Conservation (phyloP, 305 asterid species). For the Lippia alba region DNA sequence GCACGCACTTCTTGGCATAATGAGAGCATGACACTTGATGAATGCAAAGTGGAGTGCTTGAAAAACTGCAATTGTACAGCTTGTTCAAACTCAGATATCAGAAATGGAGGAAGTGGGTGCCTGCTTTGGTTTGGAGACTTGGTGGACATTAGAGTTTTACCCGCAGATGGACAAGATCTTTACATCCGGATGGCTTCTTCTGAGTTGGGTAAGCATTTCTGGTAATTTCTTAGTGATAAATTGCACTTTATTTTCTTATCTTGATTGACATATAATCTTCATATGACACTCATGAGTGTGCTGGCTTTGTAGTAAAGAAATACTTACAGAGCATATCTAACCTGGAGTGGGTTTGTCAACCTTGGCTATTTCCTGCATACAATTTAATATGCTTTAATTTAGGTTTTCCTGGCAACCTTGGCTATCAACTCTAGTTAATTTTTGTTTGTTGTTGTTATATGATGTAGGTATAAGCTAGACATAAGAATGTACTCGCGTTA, state of each 20-base stretch:
- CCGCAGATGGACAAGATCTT: background rate
- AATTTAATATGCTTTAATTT: no score
- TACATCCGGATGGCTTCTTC: background rate
- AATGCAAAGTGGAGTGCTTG: conserved; percentile 31
- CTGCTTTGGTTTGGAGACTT: background rate
- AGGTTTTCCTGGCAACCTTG: no score
- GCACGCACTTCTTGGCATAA: background rate
- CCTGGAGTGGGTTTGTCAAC: no score
- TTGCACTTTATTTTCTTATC: background rate
- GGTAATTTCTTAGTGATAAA: background rate
- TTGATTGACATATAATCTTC: no score
- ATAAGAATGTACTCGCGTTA: no score
- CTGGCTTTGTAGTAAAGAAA: no score
- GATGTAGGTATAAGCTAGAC: no score
- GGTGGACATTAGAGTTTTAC: background rate
- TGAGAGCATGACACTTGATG: conserved; percentile 25
- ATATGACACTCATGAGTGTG: no score
- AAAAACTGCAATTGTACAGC: conserved; percentile 38
- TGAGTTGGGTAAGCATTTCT: background rate
- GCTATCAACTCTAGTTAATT: no score
- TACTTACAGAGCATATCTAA: no score
- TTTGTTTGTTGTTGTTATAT: no score
- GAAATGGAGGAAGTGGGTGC: background rate
- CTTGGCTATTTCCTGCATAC: no score
- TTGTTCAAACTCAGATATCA: conserved; percentile 28